phyloP scores from a whole-genome alignment of 768 basidiomycete species.

The Suillus ampliporus region DNA sequence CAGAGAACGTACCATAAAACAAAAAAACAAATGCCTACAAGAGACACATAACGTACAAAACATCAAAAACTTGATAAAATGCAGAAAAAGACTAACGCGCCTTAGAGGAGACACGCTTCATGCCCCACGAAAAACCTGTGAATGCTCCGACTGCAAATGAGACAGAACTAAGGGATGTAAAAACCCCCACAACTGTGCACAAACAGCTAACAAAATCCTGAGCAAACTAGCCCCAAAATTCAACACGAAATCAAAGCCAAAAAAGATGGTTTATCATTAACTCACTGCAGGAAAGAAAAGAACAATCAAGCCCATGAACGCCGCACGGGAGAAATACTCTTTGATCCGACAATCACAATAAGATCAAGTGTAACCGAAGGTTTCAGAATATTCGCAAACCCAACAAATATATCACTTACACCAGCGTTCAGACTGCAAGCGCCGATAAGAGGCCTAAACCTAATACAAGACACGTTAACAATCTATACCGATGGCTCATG shows the following conservation, averaged over 20 bases:
- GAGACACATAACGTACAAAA: constrained; percentile 10
- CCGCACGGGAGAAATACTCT: not conserved
- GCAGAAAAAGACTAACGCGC: too few relatives aligned
- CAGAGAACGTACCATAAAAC: not conserved
- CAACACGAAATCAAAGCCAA: not conserved
- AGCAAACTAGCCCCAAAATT: not conserved
- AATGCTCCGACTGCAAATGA: not conserved
- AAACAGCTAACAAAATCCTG: not conserved
- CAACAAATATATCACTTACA: not conserved
- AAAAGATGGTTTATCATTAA: not conserved
- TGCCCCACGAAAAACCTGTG: not conserved
- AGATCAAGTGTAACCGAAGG: not conserved
- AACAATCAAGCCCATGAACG: too few relatives aligned
- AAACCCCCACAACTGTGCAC: not conserved
- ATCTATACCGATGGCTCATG: constrained; percentile 24
- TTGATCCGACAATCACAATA: not conserved
- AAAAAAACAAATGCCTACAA: constrained; percentile 10
- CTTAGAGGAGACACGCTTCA: too few relatives aligned
- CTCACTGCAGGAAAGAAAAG: not conserved
- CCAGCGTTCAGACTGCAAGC: not conserved
- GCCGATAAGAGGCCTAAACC: too few relatives aligned
- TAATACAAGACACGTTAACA: not conserved
- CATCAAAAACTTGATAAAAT: not conserved
- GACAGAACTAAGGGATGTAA: not conserved
- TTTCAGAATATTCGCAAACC: not conserved